Base-by-base conservation (phyloP, 257 asterid genomes). In the Henckelia pumila region DNA sequence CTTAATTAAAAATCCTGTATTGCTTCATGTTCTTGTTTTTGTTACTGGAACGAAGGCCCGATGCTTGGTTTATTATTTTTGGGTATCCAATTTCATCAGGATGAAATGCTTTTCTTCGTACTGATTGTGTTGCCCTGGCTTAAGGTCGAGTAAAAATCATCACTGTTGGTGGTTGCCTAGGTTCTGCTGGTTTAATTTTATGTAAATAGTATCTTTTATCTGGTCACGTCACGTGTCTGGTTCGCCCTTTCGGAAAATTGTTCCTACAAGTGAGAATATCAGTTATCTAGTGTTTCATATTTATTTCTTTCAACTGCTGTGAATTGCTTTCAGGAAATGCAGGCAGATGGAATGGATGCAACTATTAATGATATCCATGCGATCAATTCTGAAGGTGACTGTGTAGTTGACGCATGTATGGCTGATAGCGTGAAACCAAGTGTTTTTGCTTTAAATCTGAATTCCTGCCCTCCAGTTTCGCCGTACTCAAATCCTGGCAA, bases 391-490 rank as follows among this genome's bases (percentile, higher is more conserved):
- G 60, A 32, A 32, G 78, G 66, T 29, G 74, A 68, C 52, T 23
- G 56, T 22, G 59, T 33, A 55, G 78, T 63, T 70, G 75, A 68
- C 59, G 55, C 68, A 29, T 71, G 76, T 71, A 65, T 73, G 77
- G 68, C 78, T 30, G 66, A 14, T 21, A 50, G 69, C 25, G 61
- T 67, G 16, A 69, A 77, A 22, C 76, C 73, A 30, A 25, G 65
- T 32, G 69, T 69, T 30, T 29, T 69, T 8, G 56, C 73, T 56
- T 71, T 85, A 75, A 79, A 87, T 65, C 72, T 78, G 67, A 85
- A 82, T 79, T 79, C 87, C 2, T 55, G 71, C 73, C 85, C 88
- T 50, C 80, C 80, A 8, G 68, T 37, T 73, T 78, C 94, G 47
- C 85, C 84, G 9, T 59, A 50, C 19, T 32, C 78, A n/a, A 79